These are phyloP conservation scores for Sarcodon sp. DNA, from an alignment of 768 basidiomycete species.

Conservation along the genomic window DNA sequence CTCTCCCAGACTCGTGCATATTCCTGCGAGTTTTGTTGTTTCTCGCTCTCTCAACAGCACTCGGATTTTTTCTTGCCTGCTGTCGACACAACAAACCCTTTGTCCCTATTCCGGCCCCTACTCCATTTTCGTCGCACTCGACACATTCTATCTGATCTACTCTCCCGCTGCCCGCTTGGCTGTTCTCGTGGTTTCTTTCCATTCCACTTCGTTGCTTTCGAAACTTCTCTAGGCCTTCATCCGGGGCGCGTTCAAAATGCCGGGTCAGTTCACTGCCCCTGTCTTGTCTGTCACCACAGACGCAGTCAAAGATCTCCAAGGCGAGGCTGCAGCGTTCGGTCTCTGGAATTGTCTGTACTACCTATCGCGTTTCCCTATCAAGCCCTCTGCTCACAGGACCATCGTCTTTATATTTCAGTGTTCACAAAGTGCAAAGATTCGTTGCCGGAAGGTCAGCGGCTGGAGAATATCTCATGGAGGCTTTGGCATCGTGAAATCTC, in stretches of 20 bases:
- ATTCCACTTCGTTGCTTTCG: constrained; percentile 2
- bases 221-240: neutral
- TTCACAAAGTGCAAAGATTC: constrained; percentile 78
- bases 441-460: constrained; percentile 63
- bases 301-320: constrained; percentile 55
- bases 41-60: neutral
- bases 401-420: constrained; percentile 28
- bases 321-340: constrained; percentile 48
- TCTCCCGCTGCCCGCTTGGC: constrained; percentile 1
- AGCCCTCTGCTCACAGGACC: constrained; percentile 2
- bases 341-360: constrained; percentile 53
- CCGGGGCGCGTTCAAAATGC: constrained; percentile 21
- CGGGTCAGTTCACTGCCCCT: constrained; percentile 41
- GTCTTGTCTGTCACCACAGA: constrained; percentile 56
- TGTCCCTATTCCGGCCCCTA: neutral
- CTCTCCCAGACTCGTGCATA: neutral
- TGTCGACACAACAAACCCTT: neutral
- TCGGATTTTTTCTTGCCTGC: no score
- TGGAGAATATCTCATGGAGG: constrained; percentile 86
- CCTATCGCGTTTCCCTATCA: neutral
- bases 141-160: no score
- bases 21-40: neutral
- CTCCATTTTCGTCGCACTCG: neutral
- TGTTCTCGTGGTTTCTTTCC: constrained; percentile 3
- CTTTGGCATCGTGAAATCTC: constrained; percentile 64